phyloP scores from a whole-genome alignment of 176 grass and related monocot species.

The Ensete ventricosum region DNA sequence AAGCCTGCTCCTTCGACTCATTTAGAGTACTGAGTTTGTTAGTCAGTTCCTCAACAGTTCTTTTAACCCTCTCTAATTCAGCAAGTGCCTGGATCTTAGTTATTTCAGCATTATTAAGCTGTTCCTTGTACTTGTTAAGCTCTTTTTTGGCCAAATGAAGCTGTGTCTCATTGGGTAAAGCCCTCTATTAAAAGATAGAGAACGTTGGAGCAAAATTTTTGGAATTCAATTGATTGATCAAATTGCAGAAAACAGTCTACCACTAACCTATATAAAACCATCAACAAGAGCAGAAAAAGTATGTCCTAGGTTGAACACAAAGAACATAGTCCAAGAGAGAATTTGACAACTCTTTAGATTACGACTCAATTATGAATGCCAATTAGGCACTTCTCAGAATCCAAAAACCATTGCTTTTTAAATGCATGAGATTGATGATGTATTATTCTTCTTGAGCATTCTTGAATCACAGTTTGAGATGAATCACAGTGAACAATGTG shows the following conservation, averaged over 20 bases:
- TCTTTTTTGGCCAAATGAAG: constrained; percentile 77
- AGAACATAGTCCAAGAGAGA: background rate
- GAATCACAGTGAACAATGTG: background rate
- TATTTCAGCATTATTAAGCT: constrained; percentile 59
- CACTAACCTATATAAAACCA: background rate
- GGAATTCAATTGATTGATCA: background rate
- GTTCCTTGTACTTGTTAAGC: constrained; percentile 87
- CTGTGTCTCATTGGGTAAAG: constrained; percentile 64
- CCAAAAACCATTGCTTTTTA: background rate
- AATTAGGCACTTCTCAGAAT: background rate
- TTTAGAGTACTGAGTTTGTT: constrained; percentile 55
- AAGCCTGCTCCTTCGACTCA: constrained; percentile 68
- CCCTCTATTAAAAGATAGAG: constrained; percentile 31
- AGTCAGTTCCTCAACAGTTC: constrained; percentile 58
- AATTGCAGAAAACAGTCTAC: background rate
- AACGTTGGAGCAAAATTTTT: background rate
- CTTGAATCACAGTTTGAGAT: background rate
- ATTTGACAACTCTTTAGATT: too few relatives aligned
- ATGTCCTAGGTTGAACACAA: background rate
- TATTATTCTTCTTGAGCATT: background rate
- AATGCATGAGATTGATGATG: background rate
- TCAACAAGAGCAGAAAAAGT: background rate
- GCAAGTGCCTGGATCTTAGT: constrained; percentile 57
- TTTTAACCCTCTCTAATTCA: constrained; percentile 81
- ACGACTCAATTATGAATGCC: too few relatives aligned